A percentile compares a stretch with the other conserved stretches of the same genome.
These are phyloP conservation scores for Cystoisospora suis DNA, from an alignment of 169 alveolate genomes.

Conservation along the genomic window DNA sequence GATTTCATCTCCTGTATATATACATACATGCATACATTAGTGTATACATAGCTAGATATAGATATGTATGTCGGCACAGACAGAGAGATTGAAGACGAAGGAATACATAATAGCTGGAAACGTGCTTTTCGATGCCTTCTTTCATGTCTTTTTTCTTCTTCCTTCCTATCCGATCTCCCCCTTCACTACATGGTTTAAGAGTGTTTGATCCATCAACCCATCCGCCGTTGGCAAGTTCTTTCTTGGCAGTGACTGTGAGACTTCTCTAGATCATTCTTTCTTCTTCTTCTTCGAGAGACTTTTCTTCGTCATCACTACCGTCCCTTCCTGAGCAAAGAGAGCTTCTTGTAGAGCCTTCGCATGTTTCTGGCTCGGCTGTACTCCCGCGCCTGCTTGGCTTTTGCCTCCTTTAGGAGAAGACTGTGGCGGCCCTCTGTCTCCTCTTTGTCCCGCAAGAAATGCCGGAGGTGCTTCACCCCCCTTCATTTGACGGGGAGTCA, in stretches of 20 bases:
- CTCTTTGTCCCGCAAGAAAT: too few species aligned
- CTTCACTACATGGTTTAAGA: neutral
- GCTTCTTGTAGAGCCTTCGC: too few species aligned
- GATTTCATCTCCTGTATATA: neutral
- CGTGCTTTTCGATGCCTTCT: neutral
- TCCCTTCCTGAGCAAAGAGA: too few species aligned
- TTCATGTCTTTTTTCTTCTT: neutral
- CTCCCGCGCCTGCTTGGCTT: too few species aligned
- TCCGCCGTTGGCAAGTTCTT: neutral
- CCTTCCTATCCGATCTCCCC: neutral
- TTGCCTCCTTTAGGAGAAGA: too few species aligned
- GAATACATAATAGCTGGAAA: neutral
- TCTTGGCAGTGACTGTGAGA: neutral
- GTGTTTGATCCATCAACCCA: neutral
- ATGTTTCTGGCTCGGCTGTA: too few species aligned
- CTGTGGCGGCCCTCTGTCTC: too few species aligned
- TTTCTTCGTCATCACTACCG: too few species aligned
- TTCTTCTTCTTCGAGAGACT: too few species aligned
- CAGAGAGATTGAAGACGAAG: neutral
- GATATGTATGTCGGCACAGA: neutral
- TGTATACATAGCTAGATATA: neutral
- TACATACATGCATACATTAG: neutral
- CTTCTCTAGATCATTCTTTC: too few species aligned
- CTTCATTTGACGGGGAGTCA: too few species aligned
- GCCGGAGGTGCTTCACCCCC: too few species aligned